These are phyloP conservation scores for Aspergillus thermomutatus DNA, from an alignment of 2,329 filamentous ascomycete species.

Conservation along the genomic window DNA sequence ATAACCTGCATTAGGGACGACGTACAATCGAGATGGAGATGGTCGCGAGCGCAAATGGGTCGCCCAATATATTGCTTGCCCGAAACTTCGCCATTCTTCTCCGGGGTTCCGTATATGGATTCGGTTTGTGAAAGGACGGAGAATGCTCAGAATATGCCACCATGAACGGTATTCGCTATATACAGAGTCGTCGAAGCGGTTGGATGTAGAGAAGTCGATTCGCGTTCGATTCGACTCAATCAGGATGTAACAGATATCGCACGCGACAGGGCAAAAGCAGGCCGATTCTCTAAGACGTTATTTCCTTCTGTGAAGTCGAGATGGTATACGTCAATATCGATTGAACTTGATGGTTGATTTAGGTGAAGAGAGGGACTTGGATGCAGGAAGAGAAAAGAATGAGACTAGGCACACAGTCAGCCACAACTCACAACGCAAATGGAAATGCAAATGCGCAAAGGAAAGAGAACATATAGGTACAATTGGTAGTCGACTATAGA, in stretches of 20 bases:
- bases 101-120: conserved; percentile 15
- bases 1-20: conserved; percentile 18
- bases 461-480: not conserved
- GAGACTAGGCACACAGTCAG: not conserved
- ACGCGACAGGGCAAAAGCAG: not conserved
- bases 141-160: conserved; percentile 20
- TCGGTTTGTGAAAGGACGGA: conserved; percentile 19
- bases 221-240: not conserved
- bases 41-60: conserved; percentile 93
- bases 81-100: conserved; percentile 57
- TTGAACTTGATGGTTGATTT: not conserved
- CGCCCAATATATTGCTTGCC: conserved; percentile 86
- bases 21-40: conserved; percentile 87
- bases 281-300: not conserved
- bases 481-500: not conserved
- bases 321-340: not conserved
- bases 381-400: not conserved
- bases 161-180: conserved; percentile 18
- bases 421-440: not conserved
- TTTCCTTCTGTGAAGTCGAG: not conserved
- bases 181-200: conserved; percentile 2
- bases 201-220: conserved; percentile 3
- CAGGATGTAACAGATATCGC: not conserved
- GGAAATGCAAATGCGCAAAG: not conserved
- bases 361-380: not conserved